phyloP scores from a whole-genome alignment of 495 filamentous ascomycete species.

The Penicillium paradoxum region DNA sequence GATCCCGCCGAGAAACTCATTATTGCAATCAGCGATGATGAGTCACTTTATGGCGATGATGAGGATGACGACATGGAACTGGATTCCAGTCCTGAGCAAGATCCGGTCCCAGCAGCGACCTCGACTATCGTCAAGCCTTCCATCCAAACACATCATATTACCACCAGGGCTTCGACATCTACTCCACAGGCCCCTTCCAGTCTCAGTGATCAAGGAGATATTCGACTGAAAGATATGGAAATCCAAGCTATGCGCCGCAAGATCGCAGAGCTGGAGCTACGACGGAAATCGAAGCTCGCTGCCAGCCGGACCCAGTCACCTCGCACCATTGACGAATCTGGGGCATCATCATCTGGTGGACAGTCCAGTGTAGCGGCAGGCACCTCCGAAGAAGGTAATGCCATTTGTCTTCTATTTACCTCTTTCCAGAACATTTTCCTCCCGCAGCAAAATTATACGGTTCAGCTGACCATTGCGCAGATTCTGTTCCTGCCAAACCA shows the following conservation, averaged over 20 bases:
- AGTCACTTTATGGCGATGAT: constrained; percentile 44
- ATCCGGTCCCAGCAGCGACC: background rate
- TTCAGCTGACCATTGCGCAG: background rate
- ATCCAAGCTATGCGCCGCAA: constrained; percentile 70
- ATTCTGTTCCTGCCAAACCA: background rate
- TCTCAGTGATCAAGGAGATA: constrained; percentile 46
- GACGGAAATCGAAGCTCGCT: constrained; percentile 52
- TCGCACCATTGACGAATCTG: constrained; percentile 17
- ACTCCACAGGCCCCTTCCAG: constrained; percentile 35
- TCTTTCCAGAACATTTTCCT: no score
- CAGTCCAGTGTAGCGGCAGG: constrained; percentile 6
- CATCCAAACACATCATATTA: constrained; percentile 9
- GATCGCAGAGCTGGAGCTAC: constrained; percentile 72
- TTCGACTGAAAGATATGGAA: constrained; percentile 60
- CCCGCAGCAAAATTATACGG: background rate
- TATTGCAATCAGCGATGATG: constrained; percentile 77
- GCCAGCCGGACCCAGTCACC: constrained; percentile 36
- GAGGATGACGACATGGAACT: constrained; percentile 35
- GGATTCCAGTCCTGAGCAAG: constrained; percentile 18
- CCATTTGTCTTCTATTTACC: background rate
- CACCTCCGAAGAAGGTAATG: constrained; percentile 1
- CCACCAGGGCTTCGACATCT: constrained; percentile 23
- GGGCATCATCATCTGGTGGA: constrained; percentile 15
- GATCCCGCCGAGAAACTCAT: constrained; percentile 33
- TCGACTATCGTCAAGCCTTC: background rate